Evolutionary conservation across 2,329 filamentous ascomycete species (phyloP).

Genomic region (Diaporthe vaccinii): DNA sequence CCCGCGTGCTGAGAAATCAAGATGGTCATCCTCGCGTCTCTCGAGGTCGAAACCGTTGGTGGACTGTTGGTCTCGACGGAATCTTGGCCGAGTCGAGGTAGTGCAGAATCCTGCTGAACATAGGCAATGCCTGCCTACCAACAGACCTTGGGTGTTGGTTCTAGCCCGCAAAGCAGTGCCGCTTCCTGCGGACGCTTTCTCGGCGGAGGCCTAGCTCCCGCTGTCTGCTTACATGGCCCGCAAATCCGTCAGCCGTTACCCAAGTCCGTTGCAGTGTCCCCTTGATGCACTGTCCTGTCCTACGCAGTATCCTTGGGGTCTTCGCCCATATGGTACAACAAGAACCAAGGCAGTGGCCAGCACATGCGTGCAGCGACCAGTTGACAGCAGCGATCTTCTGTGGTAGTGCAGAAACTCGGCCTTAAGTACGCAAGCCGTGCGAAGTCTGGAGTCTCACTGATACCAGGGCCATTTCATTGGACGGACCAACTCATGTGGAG

Average conservation of each 20-base stretch:
- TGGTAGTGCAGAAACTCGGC: neutral
- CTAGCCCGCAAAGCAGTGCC: neutral
- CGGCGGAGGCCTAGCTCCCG: neutral
- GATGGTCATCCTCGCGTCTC: neutral
- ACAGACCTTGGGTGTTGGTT: neutral
- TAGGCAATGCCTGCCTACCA: neutral
- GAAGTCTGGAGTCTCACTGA: neutral
- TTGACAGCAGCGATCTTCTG: neutral
- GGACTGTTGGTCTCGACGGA: neutral
- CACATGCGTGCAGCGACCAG: neutral
- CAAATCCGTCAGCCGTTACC: neutral
- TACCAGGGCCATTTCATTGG: neutral
- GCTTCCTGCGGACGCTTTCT: neutral
- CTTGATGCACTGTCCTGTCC: neutral
- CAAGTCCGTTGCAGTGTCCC: neutral
- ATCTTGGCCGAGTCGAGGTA: neutral
- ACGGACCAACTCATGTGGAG: neutral
- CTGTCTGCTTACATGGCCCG: neutral
- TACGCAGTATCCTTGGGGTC: neutral
- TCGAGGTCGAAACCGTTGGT: neutral
- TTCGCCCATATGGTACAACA: too few relatives aligned
- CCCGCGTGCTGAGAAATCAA: neutral
- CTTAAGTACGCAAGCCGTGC: too few relatives aligned
- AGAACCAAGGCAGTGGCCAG: too few relatives aligned
- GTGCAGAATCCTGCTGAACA: neutral